These are phyloP conservation scores for Amanita polypyramis DNA, from an alignment of 768 basidiomycete species.

Conservation along the genomic window DNA sequence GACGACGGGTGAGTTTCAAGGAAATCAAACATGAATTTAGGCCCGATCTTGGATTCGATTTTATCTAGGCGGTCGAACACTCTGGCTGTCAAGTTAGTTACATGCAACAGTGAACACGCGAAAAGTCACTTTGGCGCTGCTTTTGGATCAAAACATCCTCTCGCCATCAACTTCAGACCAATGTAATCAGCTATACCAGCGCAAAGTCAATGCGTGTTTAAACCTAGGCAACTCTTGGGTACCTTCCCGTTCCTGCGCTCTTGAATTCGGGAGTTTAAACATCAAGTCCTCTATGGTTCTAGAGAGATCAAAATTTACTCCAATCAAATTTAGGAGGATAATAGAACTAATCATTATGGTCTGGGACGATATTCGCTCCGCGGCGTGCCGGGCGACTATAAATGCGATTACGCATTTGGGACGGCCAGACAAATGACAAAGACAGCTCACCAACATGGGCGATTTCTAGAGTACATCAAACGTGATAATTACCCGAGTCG, in stretches of 20 bases:
- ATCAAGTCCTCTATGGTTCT: slow-evolving; percentile 36
- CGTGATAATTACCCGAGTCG: not conserved
- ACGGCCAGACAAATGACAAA: not conserved
- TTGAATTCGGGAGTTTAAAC: slow-evolving; percentile 72
- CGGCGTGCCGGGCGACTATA: slow-evolving; percentile 31
- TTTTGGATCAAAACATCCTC: slow-evolving; percentile 79
- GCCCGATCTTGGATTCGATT: slow-evolving; percentile 34
- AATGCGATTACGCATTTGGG: not conserved
- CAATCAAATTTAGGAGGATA: slow-evolving; percentile 35
- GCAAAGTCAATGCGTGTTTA: not conserved
- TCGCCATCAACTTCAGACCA: slow-evolving; percentile 69
- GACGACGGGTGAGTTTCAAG: slow-evolving; percentile 76
- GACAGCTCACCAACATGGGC: slow-evolving; percentile 54
- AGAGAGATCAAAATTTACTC: slow-evolving; percentile 46
- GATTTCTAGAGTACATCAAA: slow-evolving; percentile 41
- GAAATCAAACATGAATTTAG: slow-evolving; percentile 36
- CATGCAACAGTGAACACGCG: not conserved
- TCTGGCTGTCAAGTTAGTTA: slow-evolving; percentile 22
- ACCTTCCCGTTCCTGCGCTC: slow-evolving; percentile 79
- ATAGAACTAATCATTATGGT: slow-evolving; percentile 30
- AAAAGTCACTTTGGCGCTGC: slow-evolving; percentile 58
- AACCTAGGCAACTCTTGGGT: not conserved
- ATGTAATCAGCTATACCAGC: slow-evolving; percentile 64
- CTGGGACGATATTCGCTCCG: slow-evolving; percentile 44
- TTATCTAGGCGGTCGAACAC: slow-evolving; percentile 62